A percentile compares a stretch with the other conserved stretches of the same genome.
These are phyloP conservation scores for Kappamyces sp. DNA, from an alignment of 192 early-diverging fungal genomes.

Conservation along the genomic window DNA sequence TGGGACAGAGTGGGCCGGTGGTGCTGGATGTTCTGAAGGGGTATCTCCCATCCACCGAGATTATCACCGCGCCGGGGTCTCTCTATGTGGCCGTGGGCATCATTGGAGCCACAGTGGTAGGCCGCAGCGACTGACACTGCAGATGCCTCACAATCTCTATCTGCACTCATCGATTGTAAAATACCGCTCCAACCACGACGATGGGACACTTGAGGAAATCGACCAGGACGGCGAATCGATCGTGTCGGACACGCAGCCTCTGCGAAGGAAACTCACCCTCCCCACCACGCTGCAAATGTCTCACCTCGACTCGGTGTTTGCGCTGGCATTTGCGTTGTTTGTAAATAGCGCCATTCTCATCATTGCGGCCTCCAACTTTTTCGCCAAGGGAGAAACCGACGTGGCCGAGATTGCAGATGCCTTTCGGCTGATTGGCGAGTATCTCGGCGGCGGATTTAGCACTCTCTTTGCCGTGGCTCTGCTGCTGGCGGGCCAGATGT, in stretches of 20 bases:
- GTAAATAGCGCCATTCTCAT: slow-evolving; percentile 77
- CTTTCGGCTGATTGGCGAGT: slow-evolving; percentile 46
- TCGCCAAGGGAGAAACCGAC: slow-evolving; percentile 35
- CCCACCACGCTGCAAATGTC: slow-evolving; percentile 46
- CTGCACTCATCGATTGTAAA: slow-evolving; percentile 72
- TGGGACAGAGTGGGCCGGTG: slow-evolving; percentile 52
- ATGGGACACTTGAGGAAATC: slow-evolving; percentile 23
- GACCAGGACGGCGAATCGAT: slow-evolving; percentile 17
- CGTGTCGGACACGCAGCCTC: slow-evolving; percentile 10
- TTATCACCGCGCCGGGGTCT: slow-evolving; percentile 50
- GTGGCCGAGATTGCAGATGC: slow-evolving; percentile 66
- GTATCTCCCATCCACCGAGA: slow-evolving; percentile 47
- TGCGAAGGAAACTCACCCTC: slow-evolving; percentile 23
- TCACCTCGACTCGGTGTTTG: slow-evolving; percentile 58
- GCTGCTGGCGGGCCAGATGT: slow-evolving; percentile 67
- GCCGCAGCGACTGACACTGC: slow-evolving; percentile 14
- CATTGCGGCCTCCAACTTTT: slow-evolving; percentile 69
- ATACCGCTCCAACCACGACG: slow-evolving; percentile 37
- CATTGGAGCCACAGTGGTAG: slow-evolving; percentile 69
- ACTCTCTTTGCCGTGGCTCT: slow-evolving; percentile 70
- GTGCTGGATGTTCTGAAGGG: slow-evolving; percentile 59
- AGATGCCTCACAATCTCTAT: slow-evolving; percentile 86
- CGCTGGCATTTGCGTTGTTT: slow-evolving; percentile 64
- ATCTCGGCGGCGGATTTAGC: slow-evolving; percentile 59
- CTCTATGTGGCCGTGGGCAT: slow-evolving; percentile 74